Evolutionary conservation across 805 yeast species (phyloP).

Genomic region (Candida loeiensis): DNA sequence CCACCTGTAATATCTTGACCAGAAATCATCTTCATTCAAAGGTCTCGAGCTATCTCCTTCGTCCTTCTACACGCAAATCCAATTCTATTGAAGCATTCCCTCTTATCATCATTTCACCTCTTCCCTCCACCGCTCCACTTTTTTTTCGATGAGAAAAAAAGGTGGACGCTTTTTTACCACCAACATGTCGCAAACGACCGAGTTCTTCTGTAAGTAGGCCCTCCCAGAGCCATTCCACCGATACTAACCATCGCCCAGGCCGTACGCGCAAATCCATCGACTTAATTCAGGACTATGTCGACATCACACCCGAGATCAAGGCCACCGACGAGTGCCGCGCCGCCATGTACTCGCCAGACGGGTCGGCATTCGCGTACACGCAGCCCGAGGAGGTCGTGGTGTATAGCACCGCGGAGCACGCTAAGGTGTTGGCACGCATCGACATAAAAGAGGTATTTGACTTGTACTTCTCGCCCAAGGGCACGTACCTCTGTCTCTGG

Average conservation of each 20-base stretch:
- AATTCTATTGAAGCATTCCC: too few relatives aligned
- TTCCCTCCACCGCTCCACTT: not conserved
- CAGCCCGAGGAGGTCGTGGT: constrained; percentile 60
- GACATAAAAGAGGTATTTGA: constrained; percentile 71
- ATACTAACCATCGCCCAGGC: constrained; percentile 17
- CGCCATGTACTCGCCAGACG: constrained; percentile 66
- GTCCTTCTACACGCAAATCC: too few relatives aligned
- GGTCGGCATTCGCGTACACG: constrained; percentile 67
- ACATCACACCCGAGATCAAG: constrained; percentile 32
- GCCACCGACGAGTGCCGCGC: constrained; percentile 53
- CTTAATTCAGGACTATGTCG: constrained; percentile 31
- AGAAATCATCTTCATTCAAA: too few relatives aligned
- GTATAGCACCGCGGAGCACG: constrained; percentile 53
- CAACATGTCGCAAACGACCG: constrained; percentile 34
- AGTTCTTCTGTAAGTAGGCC: constrained; percentile 35
- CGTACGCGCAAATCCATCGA: constrained; percentile 27
- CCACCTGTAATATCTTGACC: too few relatives aligned
- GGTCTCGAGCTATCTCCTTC: too few relatives aligned
- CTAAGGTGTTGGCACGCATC: constrained; percentile 41
- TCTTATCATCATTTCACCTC: not conserved
- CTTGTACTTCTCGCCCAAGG: constrained; percentile 83
- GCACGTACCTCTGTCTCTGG: constrained; percentile 82
- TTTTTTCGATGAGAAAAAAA: not conserved
- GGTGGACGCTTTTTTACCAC: not conserved
- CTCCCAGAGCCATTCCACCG: not conserved